Percentiles rank a stretch among this genome's conserved stretches.
Conservation (phyloP, 2,329 filamentous ascomycete genomes). For the Plenodomus lindquistii region DNA sequence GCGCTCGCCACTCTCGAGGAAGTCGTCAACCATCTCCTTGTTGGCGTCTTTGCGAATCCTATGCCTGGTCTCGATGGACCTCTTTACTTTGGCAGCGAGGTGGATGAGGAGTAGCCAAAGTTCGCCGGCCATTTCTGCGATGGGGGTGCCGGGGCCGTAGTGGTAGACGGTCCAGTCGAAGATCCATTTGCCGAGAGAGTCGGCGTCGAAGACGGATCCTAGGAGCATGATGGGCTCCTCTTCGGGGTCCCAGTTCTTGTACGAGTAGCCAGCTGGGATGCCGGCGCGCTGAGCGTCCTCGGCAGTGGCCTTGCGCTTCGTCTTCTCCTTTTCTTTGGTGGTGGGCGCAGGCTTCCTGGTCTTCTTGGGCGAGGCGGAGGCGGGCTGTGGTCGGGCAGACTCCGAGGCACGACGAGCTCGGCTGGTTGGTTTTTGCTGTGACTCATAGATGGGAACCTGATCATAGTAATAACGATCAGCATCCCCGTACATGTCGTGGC, state of each 20-base stretch:
- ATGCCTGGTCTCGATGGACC: conserved; percentile 76
- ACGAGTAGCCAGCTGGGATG: conserved; percentile 87
- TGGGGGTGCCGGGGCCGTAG: conserved; percentile 78
- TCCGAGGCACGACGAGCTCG: conserved; percentile 60
- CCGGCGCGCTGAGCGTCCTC: conserved; percentile 66
- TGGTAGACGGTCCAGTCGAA: conserved; percentile 98
- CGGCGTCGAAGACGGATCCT: conserved; percentile 95
- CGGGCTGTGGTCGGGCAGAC: conserved; percentile 50
- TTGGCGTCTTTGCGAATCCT: conserved; percentile 74
- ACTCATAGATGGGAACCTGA: conserved; percentile 54
- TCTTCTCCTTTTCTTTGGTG: conserved; percentile 25
- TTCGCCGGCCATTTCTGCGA: conserved; percentile 90
- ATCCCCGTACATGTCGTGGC: conserved; percentile 59
- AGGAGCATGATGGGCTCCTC: conserved; percentile 93
- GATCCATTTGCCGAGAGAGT: conserved; percentile 98
- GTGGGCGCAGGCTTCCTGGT: conserved; percentile 40
- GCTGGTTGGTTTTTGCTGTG: conserved; percentile 47
- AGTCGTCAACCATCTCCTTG: conserved; percentile 82
- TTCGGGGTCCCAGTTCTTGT: conserved; percentile 97
- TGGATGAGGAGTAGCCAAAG: conserved; percentile 95
- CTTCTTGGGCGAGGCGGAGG: conserved; percentile 44
- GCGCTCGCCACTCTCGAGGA: conserved; percentile 85
- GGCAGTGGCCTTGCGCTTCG: conserved; percentile 58
- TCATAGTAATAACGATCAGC: conserved; percentile 58
- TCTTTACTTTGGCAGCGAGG: conserved; percentile 90